Conservation (phyloP, 331 rosid genomes). For the Prunus yedoensis region DNA sequence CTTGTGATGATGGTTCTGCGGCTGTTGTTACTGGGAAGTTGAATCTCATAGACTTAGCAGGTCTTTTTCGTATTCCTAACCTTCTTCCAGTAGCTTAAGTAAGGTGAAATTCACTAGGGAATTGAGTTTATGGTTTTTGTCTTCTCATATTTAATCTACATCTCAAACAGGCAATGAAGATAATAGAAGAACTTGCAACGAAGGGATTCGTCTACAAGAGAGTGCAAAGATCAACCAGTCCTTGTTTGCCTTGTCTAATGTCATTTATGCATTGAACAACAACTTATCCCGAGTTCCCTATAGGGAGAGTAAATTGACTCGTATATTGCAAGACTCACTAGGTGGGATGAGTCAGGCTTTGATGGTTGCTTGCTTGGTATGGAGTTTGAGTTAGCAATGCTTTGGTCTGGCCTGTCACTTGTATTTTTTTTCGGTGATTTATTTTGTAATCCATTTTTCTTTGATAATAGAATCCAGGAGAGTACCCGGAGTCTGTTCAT, state of each 20-base stretch:
- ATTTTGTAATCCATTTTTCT: slow-evolving; percentile 3
- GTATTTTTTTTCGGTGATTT: neutral
- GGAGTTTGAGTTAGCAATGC: slow-evolving; percentile 11
- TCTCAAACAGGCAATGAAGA: slow-evolving; percentile 79
- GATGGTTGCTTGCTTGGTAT: slow-evolving; percentile 96
- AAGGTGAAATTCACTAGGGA: neutral
- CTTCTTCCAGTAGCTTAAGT: neutral
- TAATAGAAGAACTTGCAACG: slow-evolving; percentile 84
- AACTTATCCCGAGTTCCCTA: slow-evolving; percentile 70
- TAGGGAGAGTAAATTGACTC: slow-evolving; percentile 91
- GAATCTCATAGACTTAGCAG: slow-evolving; percentile 97
- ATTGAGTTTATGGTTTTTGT: neutral
- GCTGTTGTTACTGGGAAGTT: slow-evolving; percentile 58
- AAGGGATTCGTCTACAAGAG: slow-evolving; percentile 94
- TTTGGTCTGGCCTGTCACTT: neutral
- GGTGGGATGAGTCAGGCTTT: slow-evolving; percentile 82
- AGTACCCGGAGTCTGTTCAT: slow-evolving; percentile 89
- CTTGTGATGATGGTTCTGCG: slow-evolving; percentile 38
- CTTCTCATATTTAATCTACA: neutral
- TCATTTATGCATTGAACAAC: slow-evolving; percentile 85
- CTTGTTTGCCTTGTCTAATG: slow-evolving; percentile 86
- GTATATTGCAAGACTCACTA: slow-evolving; percentile 87
- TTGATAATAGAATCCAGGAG: slow-evolving; percentile 79
- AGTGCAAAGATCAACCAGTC: slow-evolving; percentile 95
- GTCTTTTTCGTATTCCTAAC: slow-evolving; percentile 25